These are phyloP conservation scores for Jatropha multifida DNA, from an alignment of 441 rosid genomes.

Conservation along the genomic window DNA sequence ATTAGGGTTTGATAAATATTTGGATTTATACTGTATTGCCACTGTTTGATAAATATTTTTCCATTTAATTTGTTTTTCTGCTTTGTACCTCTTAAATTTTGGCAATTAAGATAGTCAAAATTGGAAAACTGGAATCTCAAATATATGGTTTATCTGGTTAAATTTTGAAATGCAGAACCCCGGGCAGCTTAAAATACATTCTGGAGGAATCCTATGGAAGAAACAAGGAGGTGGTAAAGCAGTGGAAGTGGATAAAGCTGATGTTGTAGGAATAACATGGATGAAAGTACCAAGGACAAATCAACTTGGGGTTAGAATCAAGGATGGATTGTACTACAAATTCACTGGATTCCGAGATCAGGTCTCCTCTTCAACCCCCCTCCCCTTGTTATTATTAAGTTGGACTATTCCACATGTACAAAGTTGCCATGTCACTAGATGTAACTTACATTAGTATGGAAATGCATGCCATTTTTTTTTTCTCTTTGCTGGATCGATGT, in stretches of 20 bases:
- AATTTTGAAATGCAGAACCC: slow-evolving; percentile 58
- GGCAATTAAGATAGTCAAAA: neutral
- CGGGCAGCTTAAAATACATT: slow-evolving; percentile 71
- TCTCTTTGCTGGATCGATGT: neutral
- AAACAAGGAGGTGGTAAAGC: slow-evolving; percentile 97
- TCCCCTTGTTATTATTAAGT: neutral
- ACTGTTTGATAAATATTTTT: neutral
- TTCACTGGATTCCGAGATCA: slow-evolving; percentile 88
- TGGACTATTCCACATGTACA: neutral
- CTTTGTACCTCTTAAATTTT: neutral
- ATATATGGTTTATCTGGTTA: neutral
- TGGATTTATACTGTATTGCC: too few relatives aligned
- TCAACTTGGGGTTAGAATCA: slow-evolving; percentile 68
- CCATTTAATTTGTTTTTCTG: too few relatives aligned
- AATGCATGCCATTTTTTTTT: neutral
- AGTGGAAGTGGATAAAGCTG: slow-evolving; percentile 86
- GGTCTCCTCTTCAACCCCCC: slow-evolving; percentile 34
- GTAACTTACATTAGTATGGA: neutral
- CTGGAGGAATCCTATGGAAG: slow-evolving; percentile 91
- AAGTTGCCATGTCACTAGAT: neutral
- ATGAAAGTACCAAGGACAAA: slow-evolving; percentile 86
- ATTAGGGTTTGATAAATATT: too few relatives aligned
- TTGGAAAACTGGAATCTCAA: neutral
- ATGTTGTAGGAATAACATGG: slow-evolving; percentile 74
- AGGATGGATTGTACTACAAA: slow-evolving; percentile 81